These are phyloP conservation scores for Cyclotella sp. DNA, from an alignment of 108 stramenopile species.

Conservation along the genomic window DNA sequence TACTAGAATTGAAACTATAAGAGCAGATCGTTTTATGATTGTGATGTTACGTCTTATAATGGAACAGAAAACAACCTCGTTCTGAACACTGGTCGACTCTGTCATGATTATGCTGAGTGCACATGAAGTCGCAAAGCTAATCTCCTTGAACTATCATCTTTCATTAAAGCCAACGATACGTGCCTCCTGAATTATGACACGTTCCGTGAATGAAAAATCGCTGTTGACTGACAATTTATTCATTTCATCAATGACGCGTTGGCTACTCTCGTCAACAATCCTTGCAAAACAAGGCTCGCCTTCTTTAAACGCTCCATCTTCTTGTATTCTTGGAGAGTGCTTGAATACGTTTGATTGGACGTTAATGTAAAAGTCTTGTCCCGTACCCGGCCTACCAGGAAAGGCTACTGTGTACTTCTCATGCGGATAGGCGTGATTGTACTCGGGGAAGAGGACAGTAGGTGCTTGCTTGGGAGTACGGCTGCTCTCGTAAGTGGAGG, in stretches of 20 bases:
- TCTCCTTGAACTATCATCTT: too few relatives aligned
- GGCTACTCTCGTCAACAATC: constrained; percentile 47
- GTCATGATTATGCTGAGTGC: too few relatives aligned
- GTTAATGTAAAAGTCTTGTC: constrained; percentile 88
- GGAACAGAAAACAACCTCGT: too few relatives aligned
- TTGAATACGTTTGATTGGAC: constrained; percentile 62
- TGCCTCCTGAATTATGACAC: too few relatives aligned
- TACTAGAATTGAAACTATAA: too few relatives aligned
- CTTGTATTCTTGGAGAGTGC: constrained; percentile 65
- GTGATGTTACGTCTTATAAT: too few relatives aligned
- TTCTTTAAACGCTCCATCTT: constrained; percentile 64
- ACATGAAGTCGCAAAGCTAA: too few relatives aligned
- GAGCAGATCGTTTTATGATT: too few relatives aligned
- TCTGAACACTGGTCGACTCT: too few relatives aligned
- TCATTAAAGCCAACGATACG: too few relatives aligned
- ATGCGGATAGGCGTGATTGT: constrained; percentile 68
- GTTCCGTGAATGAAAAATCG: background rate
- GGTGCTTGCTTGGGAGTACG: constrained; percentile 44
- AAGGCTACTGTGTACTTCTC: constrained; percentile 81
- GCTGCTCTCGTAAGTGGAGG: constrained; percentile 26
- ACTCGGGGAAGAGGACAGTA: constrained; percentile 73
- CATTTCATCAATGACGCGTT: constrained; percentile 59
- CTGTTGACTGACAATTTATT: constrained; percentile 9
- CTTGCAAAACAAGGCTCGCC: constrained; percentile 92
- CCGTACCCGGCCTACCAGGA: constrained; percentile 66